These are phyloP conservation scores for Ramalina peruviana DNA, from an alignment of 495 filamentous ascomycete species.

Conservation along the genomic window DNA sequence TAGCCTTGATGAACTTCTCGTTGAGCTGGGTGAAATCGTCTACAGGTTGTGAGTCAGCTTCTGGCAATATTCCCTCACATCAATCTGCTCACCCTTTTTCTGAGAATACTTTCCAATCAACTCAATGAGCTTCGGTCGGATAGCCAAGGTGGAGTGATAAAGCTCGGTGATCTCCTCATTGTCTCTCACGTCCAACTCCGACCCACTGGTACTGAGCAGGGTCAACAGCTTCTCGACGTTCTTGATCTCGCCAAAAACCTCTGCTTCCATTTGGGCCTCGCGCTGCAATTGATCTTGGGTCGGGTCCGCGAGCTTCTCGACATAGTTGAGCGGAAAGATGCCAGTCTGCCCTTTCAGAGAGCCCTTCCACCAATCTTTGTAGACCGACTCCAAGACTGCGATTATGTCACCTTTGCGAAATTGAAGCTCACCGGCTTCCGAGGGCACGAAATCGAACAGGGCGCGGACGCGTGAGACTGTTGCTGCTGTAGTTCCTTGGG, in stretches of 20 bases:
- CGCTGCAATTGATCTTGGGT: conserved; percentile 88
- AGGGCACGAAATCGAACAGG: conserved; percentile 86
- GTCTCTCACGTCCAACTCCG: conserved; percentile 71
- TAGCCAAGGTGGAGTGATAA: conserved; percentile 87
- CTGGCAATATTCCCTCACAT: no score
- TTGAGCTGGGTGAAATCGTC: conserved; percentile 97
- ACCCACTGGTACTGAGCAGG: conserved; percentile 83
- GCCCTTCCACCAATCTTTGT: conserved; percentile 99
- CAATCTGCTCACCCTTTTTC: conserved; percentile 65
- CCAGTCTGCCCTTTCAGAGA: conserved; percentile 87
- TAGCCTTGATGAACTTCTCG: conserved; percentile 98
- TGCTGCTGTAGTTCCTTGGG: conserved; percentile 77
- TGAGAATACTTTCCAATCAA: conserved; percentile 98
- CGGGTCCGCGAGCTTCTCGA: conserved; percentile 91
- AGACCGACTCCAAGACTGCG: conserved; percentile 91
- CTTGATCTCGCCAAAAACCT: conserved; percentile 97
- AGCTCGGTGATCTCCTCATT: conserved; percentile 88
- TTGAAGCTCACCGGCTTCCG: conserved; percentile 84
- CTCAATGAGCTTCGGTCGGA: conserved; percentile 93
- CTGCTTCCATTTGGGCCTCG: conserved; percentile 92
- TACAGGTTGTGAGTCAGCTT: conserved; percentile 19
- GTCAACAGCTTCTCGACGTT: conserved; percentile 96
- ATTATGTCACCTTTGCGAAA: conserved; percentile 97
- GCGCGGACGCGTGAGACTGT: conserved; percentile 91
- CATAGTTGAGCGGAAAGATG: conserved; percentile 97